Conservation (phyloP, 495 filamentous ascomycete species). For the Sabuloglossum arenarium region DNA sequence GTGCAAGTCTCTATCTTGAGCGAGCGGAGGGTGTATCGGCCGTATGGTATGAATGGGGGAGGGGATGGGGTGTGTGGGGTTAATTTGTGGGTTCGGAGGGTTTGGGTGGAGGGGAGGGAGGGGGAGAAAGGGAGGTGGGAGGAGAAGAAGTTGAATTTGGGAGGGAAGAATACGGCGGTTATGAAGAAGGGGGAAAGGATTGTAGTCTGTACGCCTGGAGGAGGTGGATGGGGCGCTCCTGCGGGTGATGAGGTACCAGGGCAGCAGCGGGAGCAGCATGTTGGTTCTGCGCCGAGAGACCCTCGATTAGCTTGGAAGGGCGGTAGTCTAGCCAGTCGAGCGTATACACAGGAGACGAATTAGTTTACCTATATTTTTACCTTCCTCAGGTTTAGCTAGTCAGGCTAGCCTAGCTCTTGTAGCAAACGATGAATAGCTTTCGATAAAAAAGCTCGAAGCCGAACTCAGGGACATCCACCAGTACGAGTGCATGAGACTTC, state of each 20-base stretch:
- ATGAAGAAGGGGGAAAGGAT: conserved; percentile 79
- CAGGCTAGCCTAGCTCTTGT: too few relatives aligned
- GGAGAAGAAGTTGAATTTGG: conserved; percentile 51
- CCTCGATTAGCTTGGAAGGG: conserved; percentile 37
- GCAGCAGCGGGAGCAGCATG: conserved; percentile 25
- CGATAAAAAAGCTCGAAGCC: too few relatives aligned
- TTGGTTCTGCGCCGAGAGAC: conserved; percentile 10
- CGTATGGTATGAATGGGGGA: conserved; percentile 81
- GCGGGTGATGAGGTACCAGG: neutral
- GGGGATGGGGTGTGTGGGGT: conserved; percentile 57
- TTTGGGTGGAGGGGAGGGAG: neutral
- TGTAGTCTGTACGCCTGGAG: conserved; percentile 51
- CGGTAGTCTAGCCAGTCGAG: conserved; percentile 34
- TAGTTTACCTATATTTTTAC: too few relatives aligned
- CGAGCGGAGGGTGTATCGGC: conserved; percentile 68
- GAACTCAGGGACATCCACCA: too few relatives aligned
- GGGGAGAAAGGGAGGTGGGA: conserved; percentile 10
- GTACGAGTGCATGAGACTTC: too few relatives aligned
- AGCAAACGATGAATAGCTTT: too few relatives aligned
- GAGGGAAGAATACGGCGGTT: conserved; percentile 80
- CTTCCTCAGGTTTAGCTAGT: too few relatives aligned
- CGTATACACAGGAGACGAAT: conserved; percentile 21
- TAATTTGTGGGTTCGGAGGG: conserved; percentile 56
- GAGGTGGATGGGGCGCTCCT: conserved; percentile 45
- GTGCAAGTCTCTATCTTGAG: conserved; percentile 78